Evolutionary conservation across 2,329 filamentous ascomycete genomes (phyloP).

Genomic region (Colletotrichum lindemuthianum): DNA sequence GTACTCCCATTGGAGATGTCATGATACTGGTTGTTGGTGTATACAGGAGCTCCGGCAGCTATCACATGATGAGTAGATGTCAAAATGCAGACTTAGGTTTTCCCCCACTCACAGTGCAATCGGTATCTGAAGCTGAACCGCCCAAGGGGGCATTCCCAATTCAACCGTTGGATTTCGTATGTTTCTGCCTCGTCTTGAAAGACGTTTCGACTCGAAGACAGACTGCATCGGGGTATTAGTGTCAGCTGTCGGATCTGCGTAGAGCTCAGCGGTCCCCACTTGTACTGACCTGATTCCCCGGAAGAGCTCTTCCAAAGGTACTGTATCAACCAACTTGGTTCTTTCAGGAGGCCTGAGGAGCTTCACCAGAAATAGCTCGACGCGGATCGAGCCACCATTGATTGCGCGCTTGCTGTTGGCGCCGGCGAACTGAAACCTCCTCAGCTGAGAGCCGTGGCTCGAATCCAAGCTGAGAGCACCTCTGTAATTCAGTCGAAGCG

Average conservation of each 20-base stretch:
- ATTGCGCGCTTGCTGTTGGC: background rate
- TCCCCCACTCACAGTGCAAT: background rate
- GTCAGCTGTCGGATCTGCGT: no score
- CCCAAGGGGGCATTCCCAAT: constrained; percentile 14
- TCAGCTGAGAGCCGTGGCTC: background rate
- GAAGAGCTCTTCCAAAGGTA: constrained; percentile 3
- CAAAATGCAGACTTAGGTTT: background rate
- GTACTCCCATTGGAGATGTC: no score
- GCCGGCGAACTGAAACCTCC: constrained; percentile 5
- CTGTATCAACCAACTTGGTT: background rate
- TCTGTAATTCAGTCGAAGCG: background rate
- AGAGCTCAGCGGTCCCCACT: background rate
- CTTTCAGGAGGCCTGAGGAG: background rate
- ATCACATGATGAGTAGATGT: background rate
- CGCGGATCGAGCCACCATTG: background rate
- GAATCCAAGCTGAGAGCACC: background rate
- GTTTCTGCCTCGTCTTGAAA: background rate
- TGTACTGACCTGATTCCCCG: constrained; percentile 5
- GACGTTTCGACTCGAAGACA: constrained; percentile 1
- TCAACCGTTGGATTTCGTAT: constrained; percentile 9
- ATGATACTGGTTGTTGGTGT: no score
- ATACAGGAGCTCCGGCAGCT: background rate
- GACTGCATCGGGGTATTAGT: background rate
- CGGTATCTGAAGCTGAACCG: constrained; percentile 9
- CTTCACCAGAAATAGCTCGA: constrained; percentile 9